phyloP scores from a whole-genome alignment of 2,329 filamentous ascomycete species.

The Cyphellophora europaea region DNA sequence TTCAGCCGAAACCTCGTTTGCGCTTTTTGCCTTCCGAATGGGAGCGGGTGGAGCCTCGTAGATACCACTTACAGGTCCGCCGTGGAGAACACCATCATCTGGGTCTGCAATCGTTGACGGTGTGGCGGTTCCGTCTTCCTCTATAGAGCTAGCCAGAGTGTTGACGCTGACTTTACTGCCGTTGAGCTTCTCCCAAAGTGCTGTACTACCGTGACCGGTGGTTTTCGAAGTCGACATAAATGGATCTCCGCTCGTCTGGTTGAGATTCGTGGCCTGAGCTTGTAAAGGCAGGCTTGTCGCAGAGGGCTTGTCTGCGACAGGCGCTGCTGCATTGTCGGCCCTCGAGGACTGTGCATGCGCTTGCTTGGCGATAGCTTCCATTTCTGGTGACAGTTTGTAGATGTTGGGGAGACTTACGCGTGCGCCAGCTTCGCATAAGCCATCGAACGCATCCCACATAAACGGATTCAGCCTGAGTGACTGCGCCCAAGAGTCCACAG shows the following conservation, averaged over 20 bases:
- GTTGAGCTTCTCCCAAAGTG: conserved; percentile 40
- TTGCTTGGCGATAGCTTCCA: conserved; percentile 39
- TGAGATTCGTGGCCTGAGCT: conserved; percentile 26
- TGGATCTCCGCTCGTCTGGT: conserved; percentile 30
- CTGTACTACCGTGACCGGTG: conserved; percentile 32
- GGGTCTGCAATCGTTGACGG: conserved; percentile 12
- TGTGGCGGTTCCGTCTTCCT: conserved; percentile 13
- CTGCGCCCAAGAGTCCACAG: conserved; percentile 78
- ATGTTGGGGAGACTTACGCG: conserved; percentile 75
- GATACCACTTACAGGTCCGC: conserved; percentile 12
- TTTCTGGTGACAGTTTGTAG: conserved; percentile 64
- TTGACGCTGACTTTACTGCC: conserved; percentile 33
- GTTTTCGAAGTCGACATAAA: conserved; percentile 28
- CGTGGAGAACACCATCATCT: conserved; percentile 14
- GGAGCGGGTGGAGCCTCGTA: conserved; percentile 37
- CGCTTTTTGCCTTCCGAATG: conserved; percentile 34
- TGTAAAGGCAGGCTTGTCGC: conserved; percentile 26
- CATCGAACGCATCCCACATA: conserved; percentile 95
- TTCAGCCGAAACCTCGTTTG: conserved; percentile 34
- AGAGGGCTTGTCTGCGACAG: conserved; percentile 23
- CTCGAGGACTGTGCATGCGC: conserved; percentile 19
- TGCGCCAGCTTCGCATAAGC: conserved; percentile 67
- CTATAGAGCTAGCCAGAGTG: conserved; percentile 11
- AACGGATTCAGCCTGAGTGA: conserved; percentile 85
- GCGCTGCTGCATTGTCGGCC: conserved; percentile 18